phyloP scores from a whole-genome alignment of 2,329 filamentous ascomycete genomes.

The Ceratocystis variospora region DNA sequence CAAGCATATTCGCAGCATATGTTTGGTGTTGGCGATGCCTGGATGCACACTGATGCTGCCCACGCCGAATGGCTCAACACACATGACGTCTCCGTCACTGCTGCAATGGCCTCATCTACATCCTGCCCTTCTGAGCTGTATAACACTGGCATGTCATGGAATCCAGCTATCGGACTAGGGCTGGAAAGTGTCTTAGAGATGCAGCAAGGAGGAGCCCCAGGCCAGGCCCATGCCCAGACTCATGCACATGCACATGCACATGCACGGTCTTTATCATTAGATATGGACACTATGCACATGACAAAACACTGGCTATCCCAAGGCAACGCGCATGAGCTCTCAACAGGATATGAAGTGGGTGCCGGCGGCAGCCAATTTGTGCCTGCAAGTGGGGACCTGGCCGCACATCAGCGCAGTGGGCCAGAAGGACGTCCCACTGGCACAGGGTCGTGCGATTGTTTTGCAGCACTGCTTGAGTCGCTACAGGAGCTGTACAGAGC shows the following conservation, averaged over 20 bases:
- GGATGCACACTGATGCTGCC: slow-evolving; percentile 22
- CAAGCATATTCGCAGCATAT: slow-evolving; percentile 11
- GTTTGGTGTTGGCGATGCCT: slow-evolving; percentile 8
- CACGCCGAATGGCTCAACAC: slow-evolving; percentile 16
- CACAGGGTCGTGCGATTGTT: neutral
- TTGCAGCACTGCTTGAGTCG: slow-evolving; percentile 27
- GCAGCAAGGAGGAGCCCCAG: neutral
- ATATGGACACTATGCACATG: slow-evolving; percentile 10
- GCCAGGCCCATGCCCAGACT: slow-evolving; percentile 24
- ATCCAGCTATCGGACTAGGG: slow-evolving; percentile 22
- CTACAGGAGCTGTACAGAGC: slow-evolving; percentile 36
- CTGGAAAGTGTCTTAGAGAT: neutral
- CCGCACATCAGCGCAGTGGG: neutral
- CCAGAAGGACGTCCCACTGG: neutral
- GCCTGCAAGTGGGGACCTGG: neutral
- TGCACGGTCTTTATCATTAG: slow-evolving; percentile 26
- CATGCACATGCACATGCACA: slow-evolving; percentile 25
- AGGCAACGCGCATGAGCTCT: slow-evolving; percentile 19
- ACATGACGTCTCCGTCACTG: neutral
- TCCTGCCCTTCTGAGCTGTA: slow-evolving; percentile 26
- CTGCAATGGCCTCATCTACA: neutral
- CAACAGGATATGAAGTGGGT: neutral
- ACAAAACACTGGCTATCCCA: slow-evolving; percentile 24
- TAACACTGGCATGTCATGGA: slow-evolving; percentile 29
- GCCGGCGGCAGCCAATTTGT: neutral